Evolutionary conservation across 2,329 filamentous ascomycete species (phyloP).

Genomic region (Exophiala sp.): DNA sequence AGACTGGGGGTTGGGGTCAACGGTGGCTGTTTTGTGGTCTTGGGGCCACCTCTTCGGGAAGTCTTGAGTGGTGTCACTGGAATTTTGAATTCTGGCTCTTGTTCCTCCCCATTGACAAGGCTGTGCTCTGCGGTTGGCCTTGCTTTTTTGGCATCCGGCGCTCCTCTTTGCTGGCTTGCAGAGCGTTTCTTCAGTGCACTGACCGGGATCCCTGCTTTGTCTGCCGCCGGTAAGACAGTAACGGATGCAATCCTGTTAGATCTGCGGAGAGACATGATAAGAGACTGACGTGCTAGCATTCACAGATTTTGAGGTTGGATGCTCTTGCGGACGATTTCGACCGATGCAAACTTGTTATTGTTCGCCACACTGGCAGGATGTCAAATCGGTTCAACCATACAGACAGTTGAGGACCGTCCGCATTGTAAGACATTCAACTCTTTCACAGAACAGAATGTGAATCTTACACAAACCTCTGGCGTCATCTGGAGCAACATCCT

Average conservation of each 20-base stretch:
- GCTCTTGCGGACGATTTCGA: not conserved
- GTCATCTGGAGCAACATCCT: not conserved
- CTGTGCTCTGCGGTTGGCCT: constrained; percentile 8
- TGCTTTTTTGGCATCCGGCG: constrained; percentile 19
- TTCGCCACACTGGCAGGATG: too few species aligned
- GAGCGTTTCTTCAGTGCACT: constrained; percentile 25
- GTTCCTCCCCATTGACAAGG: constrained; percentile 6
- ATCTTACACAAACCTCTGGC: too few species aligned
- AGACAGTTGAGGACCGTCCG: too few species aligned
- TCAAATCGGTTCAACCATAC: too few species aligned
- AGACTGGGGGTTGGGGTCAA: constrained; percentile 47
- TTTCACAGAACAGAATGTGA: too few species aligned
- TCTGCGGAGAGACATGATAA: constrained; percentile 23
- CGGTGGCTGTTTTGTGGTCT: constrained; percentile 35
- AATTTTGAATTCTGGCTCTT: constrained; percentile 23
- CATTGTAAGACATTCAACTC: not conserved
- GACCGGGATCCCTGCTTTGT: not conserved
- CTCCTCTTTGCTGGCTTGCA: constrained; percentile 8
- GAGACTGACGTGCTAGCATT: constrained; percentile 12
- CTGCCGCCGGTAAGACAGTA: not conserved
- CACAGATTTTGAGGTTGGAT: constrained; percentile 6
- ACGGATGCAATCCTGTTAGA: constrained; percentile 19
- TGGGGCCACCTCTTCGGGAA: constrained; percentile 29
- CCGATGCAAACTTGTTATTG: not conserved
- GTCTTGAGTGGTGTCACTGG: constrained; percentile 31